phyloP scores from a whole-genome alignment of 805 yeast genomes.

The Zygosaccharomyces lentus region DNA sequence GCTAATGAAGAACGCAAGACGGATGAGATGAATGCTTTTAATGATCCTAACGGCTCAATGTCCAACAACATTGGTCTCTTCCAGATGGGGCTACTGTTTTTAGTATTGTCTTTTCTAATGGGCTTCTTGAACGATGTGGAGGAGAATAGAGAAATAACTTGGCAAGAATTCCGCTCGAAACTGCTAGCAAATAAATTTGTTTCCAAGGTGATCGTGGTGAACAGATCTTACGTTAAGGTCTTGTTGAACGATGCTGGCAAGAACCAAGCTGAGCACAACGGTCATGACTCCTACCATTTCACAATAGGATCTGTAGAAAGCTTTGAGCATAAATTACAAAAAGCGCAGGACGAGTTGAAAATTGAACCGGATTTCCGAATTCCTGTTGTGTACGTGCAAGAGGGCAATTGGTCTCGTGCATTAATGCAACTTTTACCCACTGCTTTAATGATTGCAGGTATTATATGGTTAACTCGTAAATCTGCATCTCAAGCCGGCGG shows the following conservation, averaged over 20 bases:
- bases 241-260: constrained; percentile 60
- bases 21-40: constrained; percentile 13
- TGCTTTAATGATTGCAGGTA: constrained; percentile 77
- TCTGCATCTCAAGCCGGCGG: constrained; percentile 47
- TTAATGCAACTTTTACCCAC: constrained; percentile 84
- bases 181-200: constrained; percentile 78
- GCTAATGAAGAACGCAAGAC: constrained; percentile 14
- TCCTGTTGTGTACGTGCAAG: constrained; percentile 76
- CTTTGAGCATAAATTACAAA: constrained; percentile 75
- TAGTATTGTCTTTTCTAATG: constrained; percentile 32
- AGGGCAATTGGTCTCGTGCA: constrained; percentile 61
- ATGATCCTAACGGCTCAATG: constrained; percentile 34
- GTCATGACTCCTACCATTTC: constrained; percentile 48
- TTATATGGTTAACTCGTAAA: constrained; percentile 73
- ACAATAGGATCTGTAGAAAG: constrained; percentile 84
- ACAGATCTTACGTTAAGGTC: constrained; percentile 70
- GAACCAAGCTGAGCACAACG: constrained; percentile 37
- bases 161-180: constrained; percentile 83
- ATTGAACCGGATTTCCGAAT: constrained; percentile 60
- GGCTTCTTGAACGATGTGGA: constrained; percentile 32
- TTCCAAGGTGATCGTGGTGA: constrained; percentile 65
- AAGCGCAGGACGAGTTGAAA: constrained; percentile 66
- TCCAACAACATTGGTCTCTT: constrained; percentile 35
- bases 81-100: constrained; percentile 34
- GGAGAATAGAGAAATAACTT: constrained; percentile 60